A percentile compares a stretch with the other conserved stretches of the same genome.
Evolutionary conservation across 169 alveolate species (phyloP).

Genomic region (Eimeria necatrix): DNA sequence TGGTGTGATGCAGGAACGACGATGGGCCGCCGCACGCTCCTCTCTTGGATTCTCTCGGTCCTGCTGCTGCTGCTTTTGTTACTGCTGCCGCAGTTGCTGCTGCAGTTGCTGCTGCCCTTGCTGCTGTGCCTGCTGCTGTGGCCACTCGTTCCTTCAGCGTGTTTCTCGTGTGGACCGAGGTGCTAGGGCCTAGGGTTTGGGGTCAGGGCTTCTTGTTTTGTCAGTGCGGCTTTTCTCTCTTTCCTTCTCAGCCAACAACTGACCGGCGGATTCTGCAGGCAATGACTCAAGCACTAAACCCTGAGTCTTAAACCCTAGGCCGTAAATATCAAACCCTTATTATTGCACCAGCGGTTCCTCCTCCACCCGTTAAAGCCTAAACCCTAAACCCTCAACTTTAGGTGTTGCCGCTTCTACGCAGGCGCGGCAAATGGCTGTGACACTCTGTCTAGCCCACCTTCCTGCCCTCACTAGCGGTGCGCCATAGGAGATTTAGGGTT

Average conservation of each 20-base stretch:
- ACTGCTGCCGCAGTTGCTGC: conserved; percentile 23
- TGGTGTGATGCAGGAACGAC: conserved; percentile 28
- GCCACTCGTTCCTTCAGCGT: neutral
- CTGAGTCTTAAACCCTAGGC: conserved; percentile 46
- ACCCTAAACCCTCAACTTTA: conserved; percentile 37
- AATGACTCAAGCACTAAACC: neutral
- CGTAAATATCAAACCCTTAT: neutral
- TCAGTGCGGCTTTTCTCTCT: neutral
- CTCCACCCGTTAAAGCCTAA: neutral
- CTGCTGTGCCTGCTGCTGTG: neutral
- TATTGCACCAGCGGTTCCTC: too few relatives aligned
- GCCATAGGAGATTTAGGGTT: neutral
- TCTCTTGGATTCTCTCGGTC: conserved; percentile 61
- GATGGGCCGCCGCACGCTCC: conserved; percentile 43
- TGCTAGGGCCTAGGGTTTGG: conserved; percentile 30
- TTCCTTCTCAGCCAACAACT: conserved; percentile 33
- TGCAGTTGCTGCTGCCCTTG: neutral
- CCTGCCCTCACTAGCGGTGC: conserved; percentile 26
- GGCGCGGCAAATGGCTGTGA: conserved; percentile 44
- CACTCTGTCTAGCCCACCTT: conserved; percentile 23
- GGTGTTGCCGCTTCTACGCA: neutral
- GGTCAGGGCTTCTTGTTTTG: neutral
- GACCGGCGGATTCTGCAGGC: conserved; percentile 46
- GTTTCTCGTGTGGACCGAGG: neutral
- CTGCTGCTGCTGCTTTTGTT: conserved; percentile 31